These are phyloP conservation scores for Cunninghamia lanceolata DNA, from an alignment of 75 land plant species.

Conservation along the genomic window DNA sequence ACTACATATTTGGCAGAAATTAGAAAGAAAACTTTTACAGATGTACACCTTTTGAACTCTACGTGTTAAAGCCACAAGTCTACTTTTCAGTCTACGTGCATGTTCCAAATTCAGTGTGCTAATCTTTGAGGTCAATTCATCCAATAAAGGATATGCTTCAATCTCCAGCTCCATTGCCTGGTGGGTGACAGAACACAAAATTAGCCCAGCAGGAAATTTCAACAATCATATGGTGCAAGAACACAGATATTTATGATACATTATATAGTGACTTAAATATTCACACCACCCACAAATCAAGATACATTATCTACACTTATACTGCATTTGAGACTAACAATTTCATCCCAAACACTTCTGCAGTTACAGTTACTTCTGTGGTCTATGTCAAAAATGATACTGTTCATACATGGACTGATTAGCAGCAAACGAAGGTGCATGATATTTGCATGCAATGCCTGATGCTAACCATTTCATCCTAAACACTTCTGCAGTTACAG, in stretches of 20 bases:
- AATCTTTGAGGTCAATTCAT: conserved; percentile 75
- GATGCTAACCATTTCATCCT: neutral
- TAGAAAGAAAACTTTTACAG: neutral
- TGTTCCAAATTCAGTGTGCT: conserved; percentile 82
- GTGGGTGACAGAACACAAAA: neutral
- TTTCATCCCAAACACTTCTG: neutral
- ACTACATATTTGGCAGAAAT: neutral
- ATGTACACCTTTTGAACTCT: conserved; percentile 80
- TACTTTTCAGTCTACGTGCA: conserved; percentile 85
- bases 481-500: neutral
- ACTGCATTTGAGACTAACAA: neutral
- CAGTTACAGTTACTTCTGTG: neutral
- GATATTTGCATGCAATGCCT: neutral
- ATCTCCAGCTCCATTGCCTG: conserved; percentile 78
- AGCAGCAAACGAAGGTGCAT: neutral
- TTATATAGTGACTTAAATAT: neutral
- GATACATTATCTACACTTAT: neutral
- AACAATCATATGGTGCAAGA: neutral
- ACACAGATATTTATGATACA: neutral
- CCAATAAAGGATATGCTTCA: conserved; percentile 86
- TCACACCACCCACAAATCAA: too few species aligned
- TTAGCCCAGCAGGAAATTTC: neutral
- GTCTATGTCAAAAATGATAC: neutral
- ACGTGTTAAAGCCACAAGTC: conserved; percentile 77
- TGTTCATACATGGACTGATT: neutral